Conservation (phyloP, 495 filamentous ascomycete species). For the Penicillium angulare region DNA sequence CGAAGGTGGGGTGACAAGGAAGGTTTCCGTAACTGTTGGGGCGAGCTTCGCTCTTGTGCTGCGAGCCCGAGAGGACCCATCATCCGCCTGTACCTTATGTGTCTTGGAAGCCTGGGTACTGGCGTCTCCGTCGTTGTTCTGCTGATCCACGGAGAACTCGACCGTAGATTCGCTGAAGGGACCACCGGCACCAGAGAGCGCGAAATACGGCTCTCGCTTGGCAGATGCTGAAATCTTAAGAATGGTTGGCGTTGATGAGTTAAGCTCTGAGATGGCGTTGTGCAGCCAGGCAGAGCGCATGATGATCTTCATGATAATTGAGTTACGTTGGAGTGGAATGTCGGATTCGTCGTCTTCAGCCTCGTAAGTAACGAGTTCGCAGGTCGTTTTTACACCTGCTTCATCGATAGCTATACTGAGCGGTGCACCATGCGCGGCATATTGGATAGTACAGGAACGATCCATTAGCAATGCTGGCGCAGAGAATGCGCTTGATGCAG, state of each 20-base stretch:
- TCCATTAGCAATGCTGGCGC: conserved; percentile 72
- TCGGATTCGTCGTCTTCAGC: conserved; percentile 60
- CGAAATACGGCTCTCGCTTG: conserved; percentile 63
- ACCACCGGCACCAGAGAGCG: conserved; percentile 66
- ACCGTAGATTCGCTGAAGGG: conserved; percentile 77
- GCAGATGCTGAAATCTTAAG: conserved; percentile 64
- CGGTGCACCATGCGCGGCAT: conserved; percentile 67
- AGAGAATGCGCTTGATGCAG: conserved; percentile 65
- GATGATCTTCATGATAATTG: conserved; percentile 87
- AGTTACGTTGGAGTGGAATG: conserved; percentile 79
- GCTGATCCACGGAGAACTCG: conserved; percentile 72
- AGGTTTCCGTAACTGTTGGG: conserved; percentile 50
- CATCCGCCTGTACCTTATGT: conserved; percentile 31
- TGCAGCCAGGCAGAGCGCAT: conserved; percentile 82
- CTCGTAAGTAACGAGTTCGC: conserved; percentile 88
- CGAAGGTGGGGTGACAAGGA: conserved; percentile 44
- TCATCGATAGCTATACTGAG: conserved; percentile 82
- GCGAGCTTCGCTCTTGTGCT: conserved; percentile 47
- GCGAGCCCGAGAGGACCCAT: conserved; percentile 36
- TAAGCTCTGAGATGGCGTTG: conserved; percentile 80
- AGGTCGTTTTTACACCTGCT: conserved; percentile 82
- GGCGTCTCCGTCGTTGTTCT: conserved; percentile 10
- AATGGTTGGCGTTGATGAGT: conserved; percentile 63
- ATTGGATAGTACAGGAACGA: conserved; percentile 78
- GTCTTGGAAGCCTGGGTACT: conserved; percentile 10